phyloP scores from a whole-genome alignment of 1,284 basidiomycete species.

The Schizopora paradoxa region DNA sequence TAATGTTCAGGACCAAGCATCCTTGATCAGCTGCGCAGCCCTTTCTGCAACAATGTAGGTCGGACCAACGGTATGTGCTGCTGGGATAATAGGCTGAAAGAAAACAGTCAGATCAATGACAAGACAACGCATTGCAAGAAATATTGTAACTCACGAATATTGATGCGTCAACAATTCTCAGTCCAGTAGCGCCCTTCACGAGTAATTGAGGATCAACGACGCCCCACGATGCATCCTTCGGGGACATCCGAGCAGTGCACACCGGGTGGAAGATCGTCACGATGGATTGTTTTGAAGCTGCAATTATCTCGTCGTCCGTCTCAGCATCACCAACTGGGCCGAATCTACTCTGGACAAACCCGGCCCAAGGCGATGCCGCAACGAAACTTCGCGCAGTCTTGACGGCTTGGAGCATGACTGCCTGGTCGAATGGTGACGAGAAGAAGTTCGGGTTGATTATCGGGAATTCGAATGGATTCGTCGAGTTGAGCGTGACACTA shows the following conservation, averaged over 20 bases:
- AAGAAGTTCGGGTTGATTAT: slow-evolving; percentile 22
- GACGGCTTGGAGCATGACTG: slow-evolving; percentile 17
- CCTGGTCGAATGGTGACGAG: slow-evolving; percentile 13
- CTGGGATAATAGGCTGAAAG: slow-evolving; percentile 23
- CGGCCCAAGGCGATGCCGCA: slow-evolving; percentile 19
- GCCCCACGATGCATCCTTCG: slow-evolving; percentile 20
- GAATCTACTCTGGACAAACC: slow-evolving; percentile 19
- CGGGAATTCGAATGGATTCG: slow-evolving; percentile 20
- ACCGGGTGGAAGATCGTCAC: slow-evolving; percentile 25
- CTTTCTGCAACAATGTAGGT: slow-evolving; percentile 25
- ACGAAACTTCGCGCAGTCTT: slow-evolving; percentile 21
- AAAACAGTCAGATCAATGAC: neutral
- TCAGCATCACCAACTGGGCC: slow-evolving; percentile 22
- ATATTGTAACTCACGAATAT: slow-evolving; percentile 31
- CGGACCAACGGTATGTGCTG: slow-evolving; percentile 22
- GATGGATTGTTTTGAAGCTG: slow-evolving; percentile 17
- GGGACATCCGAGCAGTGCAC: slow-evolving; percentile 25
- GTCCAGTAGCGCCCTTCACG: slow-evolving; percentile 31
- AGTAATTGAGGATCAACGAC: slow-evolving; percentile 32
- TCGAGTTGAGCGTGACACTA: slow-evolving; percentile 19
- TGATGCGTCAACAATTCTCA: slow-evolving; percentile 36
- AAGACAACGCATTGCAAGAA: neutral
- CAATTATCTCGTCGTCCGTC: slow-evolving; percentile 24
- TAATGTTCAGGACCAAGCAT: slow-evolving; percentile 16
- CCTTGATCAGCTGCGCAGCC: slow-evolving; percentile 23